Evolutionary conservation across 2,329 filamentous ascomycete genomes (phyloP).

Genomic region (Aspergillus caelatus): DNA sequence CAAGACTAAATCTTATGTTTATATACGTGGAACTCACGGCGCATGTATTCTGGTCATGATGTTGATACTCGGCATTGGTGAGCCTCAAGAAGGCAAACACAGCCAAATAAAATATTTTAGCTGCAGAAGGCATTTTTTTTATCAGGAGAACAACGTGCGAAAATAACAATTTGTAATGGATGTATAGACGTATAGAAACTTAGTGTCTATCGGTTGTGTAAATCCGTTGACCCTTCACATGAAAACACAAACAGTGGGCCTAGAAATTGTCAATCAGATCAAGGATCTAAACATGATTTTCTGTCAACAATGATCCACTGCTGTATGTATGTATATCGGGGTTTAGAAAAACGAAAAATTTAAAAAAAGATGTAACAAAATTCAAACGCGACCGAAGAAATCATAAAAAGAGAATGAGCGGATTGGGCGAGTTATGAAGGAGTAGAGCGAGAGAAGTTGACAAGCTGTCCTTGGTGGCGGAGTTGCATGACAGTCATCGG

Average conservation of each 20-base stretch:
- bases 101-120: constrained; percentile 63
- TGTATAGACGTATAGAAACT: neutral
- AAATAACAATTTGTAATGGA: neutral
- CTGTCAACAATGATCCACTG: neutral
- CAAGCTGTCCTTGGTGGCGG: constrained; percentile 30
- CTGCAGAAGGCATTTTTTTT: constrained; percentile 54
- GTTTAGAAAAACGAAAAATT: neutral
- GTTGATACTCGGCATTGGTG: constrained; percentile 49
- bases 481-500: constrained; percentile 14
- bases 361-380: neutral
- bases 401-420: neutral
- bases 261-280: constrained; percentile 11
- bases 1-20: neutral
- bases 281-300: constrained; percentile 2
- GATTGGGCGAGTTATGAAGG: constrained; percentile 14
- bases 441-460: constrained; percentile 25
- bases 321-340: neutral
- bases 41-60: constrained; percentile 51
- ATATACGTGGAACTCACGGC: constrained; percentile 51
- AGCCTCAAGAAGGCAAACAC: constrained; percentile 61
- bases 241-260: constrained; percentile 17
- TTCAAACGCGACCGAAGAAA: neutral
- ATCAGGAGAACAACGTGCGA: neutral
- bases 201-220: neutral
- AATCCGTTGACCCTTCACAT: constrained; percentile 14